phyloP scores from a whole-genome alignment of 2,329 filamentous ascomycete genomes.

The Ophiostoma australiae region DNA sequence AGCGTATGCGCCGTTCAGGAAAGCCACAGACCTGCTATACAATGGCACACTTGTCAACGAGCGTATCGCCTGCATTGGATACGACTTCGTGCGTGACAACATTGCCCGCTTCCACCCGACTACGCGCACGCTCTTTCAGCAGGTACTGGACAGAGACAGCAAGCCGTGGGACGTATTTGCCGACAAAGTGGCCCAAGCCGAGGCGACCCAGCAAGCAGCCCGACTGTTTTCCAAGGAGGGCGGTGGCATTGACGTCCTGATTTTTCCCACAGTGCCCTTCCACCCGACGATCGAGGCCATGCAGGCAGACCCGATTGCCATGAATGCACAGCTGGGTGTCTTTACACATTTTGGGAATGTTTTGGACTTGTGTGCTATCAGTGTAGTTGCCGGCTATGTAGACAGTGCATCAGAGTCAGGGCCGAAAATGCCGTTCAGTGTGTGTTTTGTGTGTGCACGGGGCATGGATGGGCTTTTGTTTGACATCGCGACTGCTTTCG shows the following conservation, averaged over 20 bases:
- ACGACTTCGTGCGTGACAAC: constrained; percentile 36
- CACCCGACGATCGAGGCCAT: neutral
- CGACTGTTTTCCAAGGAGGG: neutral
- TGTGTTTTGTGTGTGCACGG: constrained; percentile 40
- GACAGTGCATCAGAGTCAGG: constrained; percentile 29
- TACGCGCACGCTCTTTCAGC: constrained; percentile 42
- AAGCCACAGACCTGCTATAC: neutral
- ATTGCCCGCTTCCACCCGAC: constrained; percentile 45
- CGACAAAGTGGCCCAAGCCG: neutral
- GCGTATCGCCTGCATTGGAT: constrained; percentile 38
- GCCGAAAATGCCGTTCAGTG: constrained; percentile 45
- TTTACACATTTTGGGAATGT: neutral
- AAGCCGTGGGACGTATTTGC: constrained; percentile 43
- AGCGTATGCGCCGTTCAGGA: neutral
- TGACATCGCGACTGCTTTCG: constrained; percentile 32
- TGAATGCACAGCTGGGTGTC: neutral
- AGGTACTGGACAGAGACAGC: constrained; percentile 36
- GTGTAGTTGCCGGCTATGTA: neutral
- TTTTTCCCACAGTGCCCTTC: neutral
- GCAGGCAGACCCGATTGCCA: neutral
- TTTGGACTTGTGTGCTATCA: neutral
- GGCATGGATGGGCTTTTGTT: constrained; percentile 40
- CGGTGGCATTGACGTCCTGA: neutral
- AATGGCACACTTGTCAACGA: neutral
- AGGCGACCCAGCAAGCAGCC: neutral